Evolutionary conservation across 345 rosid genomes (phyloP), one percentile per base, ranked within the genome.

Genomic region (Hevea brasiliensis): DNA sequence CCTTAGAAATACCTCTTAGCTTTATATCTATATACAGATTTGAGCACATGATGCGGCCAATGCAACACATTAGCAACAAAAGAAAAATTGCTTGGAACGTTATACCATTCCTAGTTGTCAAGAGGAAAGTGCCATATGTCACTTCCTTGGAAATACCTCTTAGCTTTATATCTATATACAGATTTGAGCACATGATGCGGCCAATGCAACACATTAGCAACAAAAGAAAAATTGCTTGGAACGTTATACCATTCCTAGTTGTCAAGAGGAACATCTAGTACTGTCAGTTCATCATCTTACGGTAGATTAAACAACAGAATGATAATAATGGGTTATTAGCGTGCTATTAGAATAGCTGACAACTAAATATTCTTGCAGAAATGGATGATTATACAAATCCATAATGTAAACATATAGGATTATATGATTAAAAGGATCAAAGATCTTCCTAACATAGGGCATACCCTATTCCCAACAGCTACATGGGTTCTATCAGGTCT

Each of bases 381-480:
- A 56, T 24, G 26, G 20, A 18, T 47, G 65, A 82, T 29, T 13
- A 47, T 8, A 50, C 35, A 42, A 20, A 67, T 56, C 54, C 71
- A 64, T 51, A 45, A 54, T 29, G 17, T 26, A 17, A 18, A 24
- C 17, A 48, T 0, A 48, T 41, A 21, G 23, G 14, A 65, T 65
- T 21, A 41, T 29, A 47, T 66, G 35, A 47, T 17, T 17, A 4
- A 15, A 10, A 66, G 29, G 41, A 24, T n/a, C 10, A 44, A 45
- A 50, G 13, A 14, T 23, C 56, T 47, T 26, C 37, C 37, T 71
- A 61, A 3, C 66, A 1, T n/a, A 80, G 69, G 63, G 65, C 83
- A 77, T 91, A 95, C 99, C 96, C 94, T 87, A 80, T 92, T 95
- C 63, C 99, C 99, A 78, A 95, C 94, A 74, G 98, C 99, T 59